Evolutionary conservation across 805 yeast genomes (phyloP), one percentile per base, ranked within the genome.

Genomic region (Nakazawaea siamensis): DNA sequence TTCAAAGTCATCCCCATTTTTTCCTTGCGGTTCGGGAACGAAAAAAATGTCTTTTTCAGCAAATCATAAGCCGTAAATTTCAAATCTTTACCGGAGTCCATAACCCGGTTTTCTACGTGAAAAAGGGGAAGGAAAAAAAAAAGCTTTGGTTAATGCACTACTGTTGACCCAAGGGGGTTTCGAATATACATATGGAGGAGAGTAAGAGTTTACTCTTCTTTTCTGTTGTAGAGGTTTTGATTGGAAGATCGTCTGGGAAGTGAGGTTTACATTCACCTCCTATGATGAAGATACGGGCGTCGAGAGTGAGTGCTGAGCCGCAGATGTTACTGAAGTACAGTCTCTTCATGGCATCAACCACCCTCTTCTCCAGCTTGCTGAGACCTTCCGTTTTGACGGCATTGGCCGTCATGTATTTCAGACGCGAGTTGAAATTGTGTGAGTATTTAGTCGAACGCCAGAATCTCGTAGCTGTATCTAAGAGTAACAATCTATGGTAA

Each of bases 261-360:
- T 37, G 40, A 14, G 36, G 36, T 15, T 24, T 8, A 11, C 31
- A 28, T 17, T 37, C 40, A n/a, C 40, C 40, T 15, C 40, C 40
- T 20, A 37, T 25, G 20, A 37, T 15, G 14, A 29, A 33, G 11
- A 37, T 29, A 15, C 29, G 21, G 14, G 36, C 28, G 14, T 29
- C 34, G 11, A 29, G 18, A 4, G 27, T 29, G 17, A 33, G 31
- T 8, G 30, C 24, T 6, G 34, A n/a, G 5, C 40, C 40, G 17
- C 40, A 32, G 16, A 37, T 33, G 23, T 37, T 37, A 25, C 40
- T 37, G 29, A 37, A 37, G 21, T 20, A 37, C 36, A 37, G 34
- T 25, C 17, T 32, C 13, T 21, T 24, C 24, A 37, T 29, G 5
- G 36, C 25, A 5, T 24, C 30, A 10, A 12, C 24, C 13, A 33